Evolutionary conservation across 1,139 yeast species (phyloP).

Genomic region (Pichiaceae sp.): DNA sequence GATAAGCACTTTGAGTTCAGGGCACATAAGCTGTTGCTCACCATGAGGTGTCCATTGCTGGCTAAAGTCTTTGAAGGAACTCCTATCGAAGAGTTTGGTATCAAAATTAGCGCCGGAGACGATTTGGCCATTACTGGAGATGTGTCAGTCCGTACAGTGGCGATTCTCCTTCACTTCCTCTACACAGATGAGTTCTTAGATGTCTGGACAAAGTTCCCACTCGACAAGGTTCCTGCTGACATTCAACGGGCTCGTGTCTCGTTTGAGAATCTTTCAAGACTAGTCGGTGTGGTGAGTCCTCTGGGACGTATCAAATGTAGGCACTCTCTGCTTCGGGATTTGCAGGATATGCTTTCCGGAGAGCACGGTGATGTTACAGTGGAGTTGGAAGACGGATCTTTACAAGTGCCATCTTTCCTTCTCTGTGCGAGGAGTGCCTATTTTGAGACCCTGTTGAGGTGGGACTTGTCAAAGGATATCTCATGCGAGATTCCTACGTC

Average conservation of each 20-base stretch:
- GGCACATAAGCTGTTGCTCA: constrained; percentile 15
- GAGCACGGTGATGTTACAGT: constrained; percentile 19
- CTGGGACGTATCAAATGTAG: constrained; percentile 15
- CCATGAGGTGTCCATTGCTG: constrained; percentile 9
- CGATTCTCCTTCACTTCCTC: constrained; percentile 32
- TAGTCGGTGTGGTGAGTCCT: constrained; percentile 16
- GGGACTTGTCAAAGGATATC: constrained; percentile 28
- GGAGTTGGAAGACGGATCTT: constrained; percentile 33
- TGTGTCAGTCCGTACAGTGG: constrained; percentile 21
- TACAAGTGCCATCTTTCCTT: constrained; percentile 40
- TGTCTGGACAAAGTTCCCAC: constrained; percentile 29
- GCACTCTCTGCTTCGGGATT: constrained; percentile 8
- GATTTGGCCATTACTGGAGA: constrained; percentile 12
- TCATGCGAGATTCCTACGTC: constrained; percentile 4
- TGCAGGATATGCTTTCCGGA: constrained; percentile 4
- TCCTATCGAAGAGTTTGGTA: neutral
- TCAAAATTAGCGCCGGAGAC: neutral
- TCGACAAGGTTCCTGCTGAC: constrained; percentile 14
- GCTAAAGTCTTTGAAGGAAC: constrained; percentile 2
- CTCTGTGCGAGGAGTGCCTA: constrained; percentile 51
- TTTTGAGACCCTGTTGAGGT: constrained; percentile 54
- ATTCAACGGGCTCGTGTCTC: constrained; percentile 18
- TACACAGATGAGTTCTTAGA: constrained; percentile 37
- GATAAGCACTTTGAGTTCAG: constrained; percentile 8
- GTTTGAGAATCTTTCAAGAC: constrained; percentile 13